Base-by-base conservation (phyloP, 371 early-diverging fungal genomes). In the Mucor racemosus region DNA sequence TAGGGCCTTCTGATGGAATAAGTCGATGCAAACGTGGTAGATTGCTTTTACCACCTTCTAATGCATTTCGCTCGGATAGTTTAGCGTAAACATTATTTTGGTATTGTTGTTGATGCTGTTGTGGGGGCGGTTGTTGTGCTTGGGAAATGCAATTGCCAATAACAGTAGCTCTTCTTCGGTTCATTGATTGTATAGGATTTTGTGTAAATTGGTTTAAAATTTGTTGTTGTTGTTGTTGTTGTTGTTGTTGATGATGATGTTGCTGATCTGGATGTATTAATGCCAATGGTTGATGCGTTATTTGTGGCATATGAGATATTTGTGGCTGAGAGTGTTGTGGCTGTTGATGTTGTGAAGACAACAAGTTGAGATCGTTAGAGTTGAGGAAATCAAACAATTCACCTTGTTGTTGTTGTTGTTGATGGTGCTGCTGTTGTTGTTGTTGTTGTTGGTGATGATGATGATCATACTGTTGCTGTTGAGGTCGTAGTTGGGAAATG, bases 1-100 rank as follows among this genome's bases (percentile, higher is more conserved):
- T 74, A 6, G 94, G 92, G 1, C 94, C 93, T 67, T 90, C 88
- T 2, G 84, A 76, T 3, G 92, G 92, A 46, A 84, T 80, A 44
- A 90, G 56, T 44, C 87, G 86, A 50, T 83, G 81, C 3, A 89
- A 61, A 8, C 69, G 68, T 3, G 86, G 85, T 15, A 74, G 34
- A 33, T 66, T 69, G n/a, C 69, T 41, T 44, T 70, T 67, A 50
- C 60, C 19, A 5, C 71, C 67, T 31, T 76, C 77, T 1, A 64
- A 48, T 7, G 76, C 69, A 19, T 72, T 69, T 39, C 68, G 38
- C 62, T 78, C 76, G 31, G 74, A 73, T 40, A 77, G 64, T 65
- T 79, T 77, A n/a, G 82, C 66, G 57, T 82, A 76, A 7, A 76
- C 64, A 40, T 71, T 72, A 9, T 68, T 54, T 14, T 63, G 41